A percentile compares a stretch with the other conserved stretches of the same genome.
phyloP scores from a whole-genome alignment of 257 asterid species.

The Euphrasia confusa region DNA sequence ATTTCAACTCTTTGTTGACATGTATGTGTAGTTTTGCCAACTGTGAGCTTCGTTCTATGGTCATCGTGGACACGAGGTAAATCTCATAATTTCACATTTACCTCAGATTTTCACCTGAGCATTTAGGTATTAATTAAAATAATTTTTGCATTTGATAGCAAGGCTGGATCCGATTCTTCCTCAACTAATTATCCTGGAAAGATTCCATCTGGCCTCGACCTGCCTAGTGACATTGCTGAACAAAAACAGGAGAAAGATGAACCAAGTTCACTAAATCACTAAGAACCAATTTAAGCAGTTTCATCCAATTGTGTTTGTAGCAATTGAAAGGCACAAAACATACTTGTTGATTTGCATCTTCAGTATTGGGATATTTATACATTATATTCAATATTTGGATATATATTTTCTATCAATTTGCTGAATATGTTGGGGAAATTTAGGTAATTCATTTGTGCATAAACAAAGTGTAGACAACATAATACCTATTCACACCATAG shows the following conservation, averaged over 20 bases:
- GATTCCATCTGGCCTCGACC: constrained; percentile 56
- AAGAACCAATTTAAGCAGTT: not conserved
- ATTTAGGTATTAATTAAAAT: constrained; percentile 10
- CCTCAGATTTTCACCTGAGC: not conserved
- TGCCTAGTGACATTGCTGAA: constrained; percentile 44
- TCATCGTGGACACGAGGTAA: constrained; percentile 68
- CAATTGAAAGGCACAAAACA: not conserved
- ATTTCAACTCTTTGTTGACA: constrained; percentile 6
- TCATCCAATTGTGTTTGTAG: not conserved
- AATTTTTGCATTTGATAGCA: constrained; percentile 37
- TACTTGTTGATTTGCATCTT: too few species aligned
- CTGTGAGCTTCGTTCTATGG: constrained; percentile 94
- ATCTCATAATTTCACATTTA: constrained; percentile 12
- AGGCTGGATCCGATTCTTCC: constrained; percentile 40
- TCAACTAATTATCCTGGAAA: constrained; percentile 63
- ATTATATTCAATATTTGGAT: too few species aligned
- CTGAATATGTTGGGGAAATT: constrained; percentile 3
- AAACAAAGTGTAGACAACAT: too few species aligned
- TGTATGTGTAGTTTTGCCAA: constrained; percentile 62
- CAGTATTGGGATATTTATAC: too few species aligned
- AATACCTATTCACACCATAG: too few species aligned
- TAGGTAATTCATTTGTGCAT: too few species aligned
- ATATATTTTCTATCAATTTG: not conserved
- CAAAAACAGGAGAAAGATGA: constrained; percentile 34
- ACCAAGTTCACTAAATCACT: constrained; percentile 12